Conservation (phyloP, 73 alveolate genomes). For the Uronychia binucleata region DNA sequence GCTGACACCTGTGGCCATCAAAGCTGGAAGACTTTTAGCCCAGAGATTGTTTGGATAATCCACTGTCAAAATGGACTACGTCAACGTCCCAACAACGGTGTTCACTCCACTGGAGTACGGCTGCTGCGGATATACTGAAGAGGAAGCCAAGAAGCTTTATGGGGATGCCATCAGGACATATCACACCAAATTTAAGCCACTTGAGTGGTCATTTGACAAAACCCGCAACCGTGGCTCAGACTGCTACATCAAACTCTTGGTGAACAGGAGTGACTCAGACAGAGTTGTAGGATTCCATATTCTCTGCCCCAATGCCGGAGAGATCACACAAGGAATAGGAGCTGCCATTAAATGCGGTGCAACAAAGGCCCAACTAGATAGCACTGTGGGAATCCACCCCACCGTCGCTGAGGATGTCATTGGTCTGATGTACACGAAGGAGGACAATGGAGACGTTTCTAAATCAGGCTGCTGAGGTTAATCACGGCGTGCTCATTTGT, state of each 20-base stretch:
- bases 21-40: slow-evolving; percentile 95
- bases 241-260: slow-evolving; percentile 87
- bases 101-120: slow-evolving; percentile 99
- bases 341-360: slow-evolving; percentile 97
- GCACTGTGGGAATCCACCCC: slow-evolving; percentile 98
- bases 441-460: slow-evolving; percentile 75
- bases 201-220: slow-evolving; percentile 91
- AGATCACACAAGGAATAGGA: slow-evolving; percentile 97
- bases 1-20: slow-evolving; percentile 98
- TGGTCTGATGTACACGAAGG: slow-evolving; percentile 60
- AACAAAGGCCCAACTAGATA: slow-evolving; percentile 90
- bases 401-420: slow-evolving; percentile 96
- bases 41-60: slow-evolving; percentile 88
- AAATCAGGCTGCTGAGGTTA: slow-evolving; percentile 91
- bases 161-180: slow-evolving; percentile 85
- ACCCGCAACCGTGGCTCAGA: slow-evolving; percentile 72
- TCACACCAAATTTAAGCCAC: slow-evolving; percentile 92
- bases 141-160: slow-evolving; percentile 84
- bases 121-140: slow-evolving; percentile 92
- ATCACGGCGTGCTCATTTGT: not conserved
- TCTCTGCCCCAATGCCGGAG: slow-evolving; percentile 98
- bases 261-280: slow-evolving; percentile 72
- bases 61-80: slow-evolving; percentile 90
- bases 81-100: slow-evolving; percentile 97
- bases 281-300: slow-evolving; percentile 97